Conservation (phyloP, 192 early-diverging fungal species). For the Backusella psychrophila region DNA sequence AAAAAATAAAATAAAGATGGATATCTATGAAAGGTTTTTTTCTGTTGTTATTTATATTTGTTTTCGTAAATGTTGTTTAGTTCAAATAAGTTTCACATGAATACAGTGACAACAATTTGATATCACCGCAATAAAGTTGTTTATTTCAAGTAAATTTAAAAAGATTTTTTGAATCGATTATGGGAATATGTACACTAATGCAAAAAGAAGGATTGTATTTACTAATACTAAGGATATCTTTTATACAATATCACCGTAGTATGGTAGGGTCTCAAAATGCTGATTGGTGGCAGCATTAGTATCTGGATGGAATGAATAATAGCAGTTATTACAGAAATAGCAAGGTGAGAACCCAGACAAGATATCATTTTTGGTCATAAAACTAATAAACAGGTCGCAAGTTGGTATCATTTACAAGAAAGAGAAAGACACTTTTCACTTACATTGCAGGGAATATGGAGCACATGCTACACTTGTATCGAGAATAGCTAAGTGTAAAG, state of each 20-base stretch:
- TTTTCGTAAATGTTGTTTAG: no score
- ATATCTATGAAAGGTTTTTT: no score
- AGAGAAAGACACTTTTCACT: not conserved
- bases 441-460: conserved; percentile 13
- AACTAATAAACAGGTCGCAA: not conserved
- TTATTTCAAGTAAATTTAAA: no score
- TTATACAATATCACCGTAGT: not conserved
- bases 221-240: not conserved
- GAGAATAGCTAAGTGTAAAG: not conserved
- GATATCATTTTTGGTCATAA: conserved; percentile 12
- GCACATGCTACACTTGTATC: conserved; percentile 15
- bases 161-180: no score
- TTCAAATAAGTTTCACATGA: no score
- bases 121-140: no score
- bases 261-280: not conserved
- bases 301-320: not conserved
- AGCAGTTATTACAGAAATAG: conserved; percentile 3
- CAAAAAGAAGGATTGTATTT: no score
- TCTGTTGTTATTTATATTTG: no score
- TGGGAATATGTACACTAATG: not conserved
- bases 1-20: no score
- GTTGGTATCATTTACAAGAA: not conserved
- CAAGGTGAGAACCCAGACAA: conserved; percentile 11
- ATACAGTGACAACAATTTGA: no score
- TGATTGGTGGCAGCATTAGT: not conserved